These are phyloP conservation scores for Neofusicoccum laricinum DNA, from an alignment of 2,329 filamentous ascomycete genomes.

Conservation along the genomic window DNA sequence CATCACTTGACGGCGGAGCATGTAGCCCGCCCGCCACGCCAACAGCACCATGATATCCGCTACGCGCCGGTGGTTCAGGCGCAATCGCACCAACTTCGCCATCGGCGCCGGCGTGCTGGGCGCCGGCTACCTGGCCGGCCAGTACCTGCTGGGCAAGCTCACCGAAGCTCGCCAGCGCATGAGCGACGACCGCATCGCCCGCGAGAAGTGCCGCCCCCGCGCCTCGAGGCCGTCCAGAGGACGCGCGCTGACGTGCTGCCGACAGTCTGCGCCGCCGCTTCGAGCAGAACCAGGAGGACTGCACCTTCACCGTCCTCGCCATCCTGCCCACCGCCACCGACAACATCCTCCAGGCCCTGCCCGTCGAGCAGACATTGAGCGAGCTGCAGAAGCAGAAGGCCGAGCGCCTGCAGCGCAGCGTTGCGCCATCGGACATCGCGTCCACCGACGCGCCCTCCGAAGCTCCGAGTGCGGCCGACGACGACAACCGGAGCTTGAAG, in stretches of 20 bases:
- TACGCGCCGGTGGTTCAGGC: conserved; percentile 85
- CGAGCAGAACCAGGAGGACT: conserved; percentile 98
- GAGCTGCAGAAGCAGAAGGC: conserved; percentile 93
- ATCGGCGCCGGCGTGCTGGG: conserved; percentile 85
- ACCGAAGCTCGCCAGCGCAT: conserved; percentile 92
- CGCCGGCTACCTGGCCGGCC: conserved; percentile 84
- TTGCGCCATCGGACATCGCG: conserved; percentile 54
- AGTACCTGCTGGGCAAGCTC: conserved; percentile 90
- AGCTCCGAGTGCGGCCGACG: conserved; percentile 50
- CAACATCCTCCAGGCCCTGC: conserved; percentile 81
- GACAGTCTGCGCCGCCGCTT: conserved; percentile 86
- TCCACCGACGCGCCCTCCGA: conserved; percentile 47
- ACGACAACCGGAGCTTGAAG: conserved; percentile 73
- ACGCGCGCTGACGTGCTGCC: conserved; percentile 17
- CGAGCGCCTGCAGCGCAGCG: conserved; percentile 62
- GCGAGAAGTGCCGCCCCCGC: conserved; percentile 74
- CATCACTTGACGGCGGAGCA: conserved; percentile 15
- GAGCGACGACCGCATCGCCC: conserved; percentile 91
- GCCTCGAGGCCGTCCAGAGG: background rate
- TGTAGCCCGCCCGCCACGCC: conserved; percentile 7
- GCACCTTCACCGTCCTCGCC: conserved; percentile 95
- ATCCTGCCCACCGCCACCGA: conserved; percentile 88
- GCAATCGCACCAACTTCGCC: conserved; percentile 86
- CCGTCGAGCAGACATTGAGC: conserved; percentile 88
- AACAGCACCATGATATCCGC: conserved; percentile 58